Evolutionary conservation across 805 yeast genomes (phyloP), one percentile per base, ranked within the genome.

Genomic region (Dipodascus albidus): DNA sequence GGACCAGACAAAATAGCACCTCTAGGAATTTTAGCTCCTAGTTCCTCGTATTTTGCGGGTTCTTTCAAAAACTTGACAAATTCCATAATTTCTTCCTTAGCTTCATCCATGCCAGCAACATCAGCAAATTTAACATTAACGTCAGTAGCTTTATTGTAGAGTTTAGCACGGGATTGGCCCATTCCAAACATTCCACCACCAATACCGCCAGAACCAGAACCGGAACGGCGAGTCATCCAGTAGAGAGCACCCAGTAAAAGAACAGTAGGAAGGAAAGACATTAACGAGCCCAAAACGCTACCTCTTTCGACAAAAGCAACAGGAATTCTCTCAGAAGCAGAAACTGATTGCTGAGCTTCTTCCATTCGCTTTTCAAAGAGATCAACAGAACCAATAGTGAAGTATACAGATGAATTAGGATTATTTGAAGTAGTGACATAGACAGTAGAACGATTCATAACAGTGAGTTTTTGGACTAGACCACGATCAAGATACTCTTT

Each of bases 1-100:
- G 96, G 95, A 59, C 97, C 97, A 11, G 95, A 84, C 51, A 89
- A 71, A 59, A 89, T 86, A 3, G 96, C 97, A 66, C 97, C 97
- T 67, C 96, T 77, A 53, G 97, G 97, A 58, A 89, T 89, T 68
- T 88, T 87, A 9, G 96, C 97, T 49, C 97, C 97, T 54, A 89
- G 74, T 57, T 77, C 80, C 68, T 88, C 96, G 69, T 87, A 89
- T 66, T 87, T 86, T 50, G 74, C 71, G 8, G 97, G 96, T 56
- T 87, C 78, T 68, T 87, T 89, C 69, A 89, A 76, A 64, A 89
- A 89, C 65, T 83, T 81, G 53, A 89, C 97, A 73, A 89, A 89
- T 70, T 89, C 97, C 95, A 88, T 86, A 59, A 89, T 88, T 71
- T 89, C 97, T 65, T 84, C 91, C 65, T 89, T 89, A 19, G 96